These are phyloP conservation scores for Rhynchosporium graminicola DNA, from an alignment of 2,329 filamentous ascomycete genomes.

Conservation along the genomic window DNA sequence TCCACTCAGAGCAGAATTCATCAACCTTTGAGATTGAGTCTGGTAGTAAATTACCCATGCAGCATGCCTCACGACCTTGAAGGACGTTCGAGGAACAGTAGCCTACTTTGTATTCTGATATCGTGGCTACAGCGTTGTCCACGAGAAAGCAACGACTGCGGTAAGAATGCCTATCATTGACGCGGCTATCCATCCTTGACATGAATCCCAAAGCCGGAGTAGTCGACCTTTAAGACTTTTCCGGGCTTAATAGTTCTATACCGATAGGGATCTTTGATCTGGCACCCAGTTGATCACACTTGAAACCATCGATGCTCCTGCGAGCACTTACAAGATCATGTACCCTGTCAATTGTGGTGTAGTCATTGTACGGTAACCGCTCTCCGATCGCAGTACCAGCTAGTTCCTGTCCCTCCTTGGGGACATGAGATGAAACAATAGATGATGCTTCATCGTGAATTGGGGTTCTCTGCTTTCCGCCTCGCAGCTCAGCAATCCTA, in stretches of 20 bases:
- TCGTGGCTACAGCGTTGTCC: conserved; percentile 54
- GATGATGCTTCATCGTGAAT: conserved; percentile 24
- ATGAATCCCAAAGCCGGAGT: conserved; percentile 49
- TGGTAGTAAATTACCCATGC: conserved; percentile 37
- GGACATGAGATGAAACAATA: conserved; percentile 39
- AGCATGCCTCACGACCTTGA: conserved; percentile 53
- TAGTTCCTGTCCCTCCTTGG: conserved; percentile 52
- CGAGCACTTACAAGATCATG: conserved; percentile 51
- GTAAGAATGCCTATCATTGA: conserved; percentile 55
- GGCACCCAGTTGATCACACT: conserved; percentile 11
- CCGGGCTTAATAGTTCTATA: conserved; percentile 47
- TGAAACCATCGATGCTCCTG: not conserved
- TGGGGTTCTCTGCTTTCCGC: conserved; percentile 18
- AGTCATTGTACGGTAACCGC: conserved; percentile 60
- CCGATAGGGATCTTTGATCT: conserved; percentile 60
- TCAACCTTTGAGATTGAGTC: conserved; percentile 24
- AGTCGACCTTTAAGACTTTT: conserved; percentile 46
- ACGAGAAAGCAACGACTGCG: conserved; percentile 56
- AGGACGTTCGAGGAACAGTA: conserved; percentile 51
- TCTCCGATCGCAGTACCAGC: conserved; percentile 52
- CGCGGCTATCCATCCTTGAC: conserved; percentile 57
- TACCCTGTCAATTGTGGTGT: conserved; percentile 63
- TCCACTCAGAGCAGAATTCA: conserved; percentile 37
- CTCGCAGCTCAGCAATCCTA: conserved; percentile 16
- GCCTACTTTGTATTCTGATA: conserved; percentile 59